Evolutionary conservation across 78 protist genomes (phyloP).

Genomic region (Chrysochromulina tobinii): DNA sequence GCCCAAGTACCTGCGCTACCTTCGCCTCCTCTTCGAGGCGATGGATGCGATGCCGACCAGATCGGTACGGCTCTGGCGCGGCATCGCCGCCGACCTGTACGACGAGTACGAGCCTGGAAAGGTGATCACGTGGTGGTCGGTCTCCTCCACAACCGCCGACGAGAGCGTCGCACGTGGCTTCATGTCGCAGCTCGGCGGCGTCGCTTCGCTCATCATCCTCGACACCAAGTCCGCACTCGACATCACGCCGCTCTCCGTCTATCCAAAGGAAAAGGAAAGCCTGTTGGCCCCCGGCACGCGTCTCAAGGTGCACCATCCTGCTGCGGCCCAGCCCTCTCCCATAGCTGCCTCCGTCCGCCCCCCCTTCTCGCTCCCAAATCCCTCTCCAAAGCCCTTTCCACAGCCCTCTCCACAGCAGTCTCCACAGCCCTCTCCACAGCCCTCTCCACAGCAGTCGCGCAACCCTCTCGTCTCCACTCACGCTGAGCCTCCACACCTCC

Average conservation of each 20-base stretch:
- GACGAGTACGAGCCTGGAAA: background rate
- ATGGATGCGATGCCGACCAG: background rate
- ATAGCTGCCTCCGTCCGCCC: too few species aligned
- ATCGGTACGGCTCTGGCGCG: slow-evolving; percentile 1
- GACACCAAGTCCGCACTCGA: background rate
- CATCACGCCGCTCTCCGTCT: background rate
- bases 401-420: too few species aligned
- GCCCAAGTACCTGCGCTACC: background rate
- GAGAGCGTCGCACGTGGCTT: background rate
- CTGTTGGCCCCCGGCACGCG: too few species aligned
- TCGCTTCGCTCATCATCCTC: background rate
- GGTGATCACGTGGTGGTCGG: slow-evolving; percentile 19
- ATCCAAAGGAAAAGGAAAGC: too few species aligned
- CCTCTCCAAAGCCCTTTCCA: too few species aligned
- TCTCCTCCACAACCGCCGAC: background rate
- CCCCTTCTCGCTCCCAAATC: too few species aligned
- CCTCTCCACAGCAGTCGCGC: too few species aligned
- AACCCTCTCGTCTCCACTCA: too few species aligned
- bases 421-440: too few species aligned
- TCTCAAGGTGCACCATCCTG: too few species aligned
- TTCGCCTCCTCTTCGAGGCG: slow-evolving; percentile 30
- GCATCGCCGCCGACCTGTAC: slow-evolving; percentile 15
- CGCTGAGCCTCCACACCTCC: too few species aligned
- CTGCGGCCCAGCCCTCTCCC: too few species aligned
- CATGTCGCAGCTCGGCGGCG: background rate